A percentile compares a stretch with the other conserved stretches of the same genome.
These are phyloP conservation scores for Cylindrodendrum hubeiense DNA, from an alignment of 2,329 filamentous ascomycete species.

Conservation along the genomic window DNA sequence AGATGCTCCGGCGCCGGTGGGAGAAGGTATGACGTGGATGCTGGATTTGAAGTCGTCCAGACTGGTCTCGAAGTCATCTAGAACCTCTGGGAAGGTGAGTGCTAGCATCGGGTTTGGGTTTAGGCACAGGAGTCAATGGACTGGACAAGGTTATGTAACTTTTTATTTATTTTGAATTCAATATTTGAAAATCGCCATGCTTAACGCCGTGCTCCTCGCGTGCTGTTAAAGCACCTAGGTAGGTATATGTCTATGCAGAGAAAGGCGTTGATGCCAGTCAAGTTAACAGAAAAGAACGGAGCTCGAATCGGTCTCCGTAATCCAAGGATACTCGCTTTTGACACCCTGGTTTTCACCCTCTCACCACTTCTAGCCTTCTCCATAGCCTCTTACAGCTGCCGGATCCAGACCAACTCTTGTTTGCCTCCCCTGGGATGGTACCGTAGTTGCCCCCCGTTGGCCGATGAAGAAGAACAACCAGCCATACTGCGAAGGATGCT, in stretches of 20 bases:
- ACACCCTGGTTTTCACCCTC: constrained; percentile 24
- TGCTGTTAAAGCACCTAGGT: constrained; percentile 38
- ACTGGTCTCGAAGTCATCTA: neutral
- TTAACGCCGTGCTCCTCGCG: constrained; percentile 42
- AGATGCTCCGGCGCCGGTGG: neutral
- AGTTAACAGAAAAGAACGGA: constrained; percentile 30
- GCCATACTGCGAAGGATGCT: constrained; percentile 8
- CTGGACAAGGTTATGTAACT: constrained; percentile 20
- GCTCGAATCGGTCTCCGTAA: constrained; percentile 33
- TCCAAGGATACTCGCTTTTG: constrained; percentile 32
- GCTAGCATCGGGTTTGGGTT: neutral
- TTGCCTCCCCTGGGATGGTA: constrained; percentile 21
- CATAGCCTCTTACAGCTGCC: constrained; percentile 22
- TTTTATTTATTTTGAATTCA: constrained; percentile 34
- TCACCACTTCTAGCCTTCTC: constrained; percentile 18
- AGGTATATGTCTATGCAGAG: constrained; percentile 36
- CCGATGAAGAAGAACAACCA: constrained; percentile 26
- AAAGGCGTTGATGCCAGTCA: constrained; percentile 37
- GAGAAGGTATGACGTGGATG: neutral
- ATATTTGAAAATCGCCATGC: constrained; percentile 33
- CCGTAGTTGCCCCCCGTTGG: constrained; percentile 32
- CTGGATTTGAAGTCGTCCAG: neutral
- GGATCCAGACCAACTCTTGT: constrained; percentile 28
- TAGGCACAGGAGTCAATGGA: neutral
- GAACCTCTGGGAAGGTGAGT: neutral